Base-by-base conservation (phyloP, 140 eudicot species). In the Oenanthe javanica region DNA sequence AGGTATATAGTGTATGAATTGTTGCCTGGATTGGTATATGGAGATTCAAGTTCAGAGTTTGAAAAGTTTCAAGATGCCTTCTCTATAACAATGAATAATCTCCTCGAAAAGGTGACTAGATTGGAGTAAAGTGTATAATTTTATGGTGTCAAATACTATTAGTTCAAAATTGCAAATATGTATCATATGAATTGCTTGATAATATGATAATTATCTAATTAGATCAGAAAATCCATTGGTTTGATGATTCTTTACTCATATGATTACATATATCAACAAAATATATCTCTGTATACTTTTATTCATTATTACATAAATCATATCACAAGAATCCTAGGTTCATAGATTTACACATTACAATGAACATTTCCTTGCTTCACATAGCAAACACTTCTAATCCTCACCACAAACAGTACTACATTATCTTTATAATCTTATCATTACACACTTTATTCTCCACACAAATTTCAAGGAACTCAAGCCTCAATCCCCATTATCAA, bases 1-100 rank as follows among this genome's bases (percentile, higher is more conserved):
- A 91, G 93, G 83, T 88, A 86, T 67, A 89, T 93, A 42, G 93
- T 89, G 42, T 90, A 91, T 83, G 98, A 91, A 77, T 74, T 93
- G 79, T 81, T 93, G 89, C 98, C 98, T 72, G 89, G 87, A 51
- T 81, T 93, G 82, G 96, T 93, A 21, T 93, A 93, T 89, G 94
- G 92, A 73, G 91, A 91, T 83, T 80, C 83, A 64, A 81, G 80
- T 83, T 83, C 97, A 69, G 85, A 86, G 78, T 83, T 93, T 78
- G 89, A 88, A 16, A 69, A 87, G 73, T 93, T 93, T 85, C 90
- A 89, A 72, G 97, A 93, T 87, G 98, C 98, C 46, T 91, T 91
- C 87, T 78, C 96, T 48, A 82, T 93, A 51, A 84, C 93, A 9
- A 82, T 93, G 48, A 87, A 91, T 85, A 88, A 83, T 81, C 57